Base-by-base conservation (phyloP, 1,284 basidiomycete genomes). In the Ustilago esculenta region DNA sequence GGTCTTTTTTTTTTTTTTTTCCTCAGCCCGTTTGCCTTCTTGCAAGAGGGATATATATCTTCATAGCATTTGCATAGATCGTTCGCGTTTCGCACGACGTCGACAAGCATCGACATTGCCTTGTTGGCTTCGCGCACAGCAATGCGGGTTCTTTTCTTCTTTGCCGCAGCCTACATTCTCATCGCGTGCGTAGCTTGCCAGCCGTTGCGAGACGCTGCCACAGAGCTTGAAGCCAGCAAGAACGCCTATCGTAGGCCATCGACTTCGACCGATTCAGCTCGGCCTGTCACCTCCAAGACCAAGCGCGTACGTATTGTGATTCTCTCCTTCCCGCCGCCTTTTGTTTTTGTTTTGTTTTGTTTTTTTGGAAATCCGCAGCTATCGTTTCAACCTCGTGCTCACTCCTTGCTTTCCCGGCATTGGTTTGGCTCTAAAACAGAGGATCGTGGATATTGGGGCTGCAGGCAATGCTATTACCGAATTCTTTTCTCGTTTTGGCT, bases 171-270 rank as follows among this genome's bases (percentile, higher is more conserved):
- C 21, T 65, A 65, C 37, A 24, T 65, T 15, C 42, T 65, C 18
- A 45, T 58, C 15, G 44, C 61, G 1, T 54, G 50, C 0, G 61
- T 58, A 5, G 54, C 54, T 0, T 49, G 61, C 20, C 61, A 54
- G 50, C 61, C 61, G 20, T 54, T 65, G 21, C 54, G 54, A n/a
- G 41, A 65, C n/a, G 61, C 50, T 29, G 32, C 20, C 17, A 25
- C 24, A 2, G 54, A 65, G 32, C 39, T 54, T 33, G 45, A 57
- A 40, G 39, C 48, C 41, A 52, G 59, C 48, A 56, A 23, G 17
- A 51, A 27, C 8, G 25, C 32, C 25, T 37, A 29, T 37, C 60
- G 36, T 40, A 48, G 41, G 36, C 35, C 46, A 14, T 17, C 17
- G 4, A 15, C 17, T 4, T 43, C 40, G 23, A 21, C 20, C 40